Evolutionary conservation across 1,284 basidiomycete genomes (phyloP), one percentile per base, ranked within the genome.

Genomic region (Ustilago xerochloae): DNA sequence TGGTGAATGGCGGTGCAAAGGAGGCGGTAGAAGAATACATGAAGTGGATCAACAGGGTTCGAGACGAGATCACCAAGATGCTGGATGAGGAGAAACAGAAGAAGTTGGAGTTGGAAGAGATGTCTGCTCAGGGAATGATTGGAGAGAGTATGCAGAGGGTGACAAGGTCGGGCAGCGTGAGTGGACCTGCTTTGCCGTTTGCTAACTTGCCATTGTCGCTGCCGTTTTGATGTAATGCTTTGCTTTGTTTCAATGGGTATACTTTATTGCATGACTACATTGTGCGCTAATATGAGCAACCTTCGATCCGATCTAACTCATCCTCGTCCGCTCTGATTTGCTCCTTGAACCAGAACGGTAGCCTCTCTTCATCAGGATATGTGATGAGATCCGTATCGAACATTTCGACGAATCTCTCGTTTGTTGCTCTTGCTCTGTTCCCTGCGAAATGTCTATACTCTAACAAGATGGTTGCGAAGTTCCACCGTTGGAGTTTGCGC

Each of bases 1-100:
- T 91, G 22, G 50, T 86, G 57, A 47, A 71, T 6, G 89, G 89
- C 75, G 88, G 88, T 3, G 86, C 86, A 0, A 51, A 52, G 4
- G 79, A 85, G 7, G 79, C 89, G 8, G 59, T 84, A 32, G 86
- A 86, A 22, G 65, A 63, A 38, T 68, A 62, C 18, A 24, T 68
- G 45, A 55, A 48, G 35, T 74, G 71, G 71, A 18, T 60, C 24
- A 36, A 56, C 3, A 59, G 24, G 29, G 70, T 73, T 5, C 43
- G 53, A 24, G 70, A 57, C 22, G 61, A 61, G 46, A 63, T 73
- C 18, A 51, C 16, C 8, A 41, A 33, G 53, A 73, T 73, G 43
- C 15, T 68, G 13, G 61, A 63, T 6, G 71, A 65, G 47, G 65
- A 68, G 39, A 52, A 56, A 50, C 15, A 48, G 53, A n/a, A 58